Conservation (phyloP, 345 rosid genomes). For the Eucalyptus brandiana region DNA sequence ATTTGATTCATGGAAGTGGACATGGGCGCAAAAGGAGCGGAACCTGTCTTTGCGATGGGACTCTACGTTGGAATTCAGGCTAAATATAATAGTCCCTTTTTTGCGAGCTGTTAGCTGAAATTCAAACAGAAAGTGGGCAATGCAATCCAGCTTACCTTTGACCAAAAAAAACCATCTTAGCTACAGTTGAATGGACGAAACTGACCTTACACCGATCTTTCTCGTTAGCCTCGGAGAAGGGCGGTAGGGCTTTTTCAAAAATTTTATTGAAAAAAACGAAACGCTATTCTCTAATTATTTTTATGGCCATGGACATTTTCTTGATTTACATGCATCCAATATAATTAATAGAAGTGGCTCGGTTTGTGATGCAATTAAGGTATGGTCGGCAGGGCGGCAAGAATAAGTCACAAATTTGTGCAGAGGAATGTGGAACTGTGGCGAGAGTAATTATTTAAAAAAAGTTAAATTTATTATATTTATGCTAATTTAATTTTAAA, state of each 20-base stretch:
- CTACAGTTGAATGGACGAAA: background rate
- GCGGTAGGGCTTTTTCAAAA: background rate
- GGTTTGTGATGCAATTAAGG: background rate
- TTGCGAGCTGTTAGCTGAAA: background rate
- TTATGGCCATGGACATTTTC: background rate
- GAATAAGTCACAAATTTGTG: background rate
- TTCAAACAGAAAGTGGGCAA: background rate
- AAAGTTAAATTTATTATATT: no score
- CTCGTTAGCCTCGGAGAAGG: background rate
- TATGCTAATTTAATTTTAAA: no score
- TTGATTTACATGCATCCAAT: background rate
- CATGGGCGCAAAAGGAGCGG: background rate
- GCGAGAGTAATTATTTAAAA: background rate
- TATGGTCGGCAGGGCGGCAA: background rate
- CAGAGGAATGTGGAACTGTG: background rate
- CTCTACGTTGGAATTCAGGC: background rate
- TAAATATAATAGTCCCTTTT: background rate
- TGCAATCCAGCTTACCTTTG: background rate
- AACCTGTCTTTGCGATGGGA: background rate
- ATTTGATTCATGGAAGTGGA: background rate
- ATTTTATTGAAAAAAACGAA: background rate
- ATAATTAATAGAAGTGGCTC: background rate
- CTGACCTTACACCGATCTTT: background rate
- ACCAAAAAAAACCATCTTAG: background rate
- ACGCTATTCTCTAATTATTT: background rate